Conservation (phyloP, 75 land plant genomes). For the Chamaecyparis obtusa region DNA sequence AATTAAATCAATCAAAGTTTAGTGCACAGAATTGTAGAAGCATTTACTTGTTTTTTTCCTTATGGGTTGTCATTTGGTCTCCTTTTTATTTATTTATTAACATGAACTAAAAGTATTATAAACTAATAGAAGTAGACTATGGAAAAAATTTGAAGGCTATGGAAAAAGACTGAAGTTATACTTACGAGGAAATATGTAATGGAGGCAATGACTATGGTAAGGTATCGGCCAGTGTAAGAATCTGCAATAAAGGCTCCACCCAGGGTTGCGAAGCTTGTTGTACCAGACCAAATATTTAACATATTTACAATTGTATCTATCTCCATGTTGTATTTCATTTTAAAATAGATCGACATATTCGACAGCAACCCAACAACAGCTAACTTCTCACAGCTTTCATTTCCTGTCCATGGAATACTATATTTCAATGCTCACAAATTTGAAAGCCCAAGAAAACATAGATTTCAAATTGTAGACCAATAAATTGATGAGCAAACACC, state of each 20-base stretch:
- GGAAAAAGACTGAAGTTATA: no score
- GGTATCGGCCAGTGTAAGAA: constrained; percentile 34
- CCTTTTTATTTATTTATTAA: no score
- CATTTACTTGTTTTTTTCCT: no score
- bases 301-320: constrained; percentile 20
- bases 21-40: no score
- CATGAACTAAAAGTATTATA: no score
- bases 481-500: not conserved
- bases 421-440: not conserved
- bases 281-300: constrained; percentile 36
- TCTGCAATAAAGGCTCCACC: constrained; percentile 39
- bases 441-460: not conserved
- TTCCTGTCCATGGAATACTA: not conserved
- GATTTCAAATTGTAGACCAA: not conserved
- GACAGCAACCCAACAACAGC: not conserved
- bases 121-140: no score
- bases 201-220: constrained; percentile 29
- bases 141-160: no score
- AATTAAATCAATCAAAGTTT: not conserved
- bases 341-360: constrained; percentile 23
- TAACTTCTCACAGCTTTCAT: constrained; percentile 5
- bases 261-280: constrained; percentile 29
- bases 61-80: no score
- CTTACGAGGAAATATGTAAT: constrained; percentile 22
- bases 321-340: constrained; percentile 14